Base-by-base conservation (phyloP, 768 basidiomycete species). In the Tylopilus rubrobrunneus region DNA sequence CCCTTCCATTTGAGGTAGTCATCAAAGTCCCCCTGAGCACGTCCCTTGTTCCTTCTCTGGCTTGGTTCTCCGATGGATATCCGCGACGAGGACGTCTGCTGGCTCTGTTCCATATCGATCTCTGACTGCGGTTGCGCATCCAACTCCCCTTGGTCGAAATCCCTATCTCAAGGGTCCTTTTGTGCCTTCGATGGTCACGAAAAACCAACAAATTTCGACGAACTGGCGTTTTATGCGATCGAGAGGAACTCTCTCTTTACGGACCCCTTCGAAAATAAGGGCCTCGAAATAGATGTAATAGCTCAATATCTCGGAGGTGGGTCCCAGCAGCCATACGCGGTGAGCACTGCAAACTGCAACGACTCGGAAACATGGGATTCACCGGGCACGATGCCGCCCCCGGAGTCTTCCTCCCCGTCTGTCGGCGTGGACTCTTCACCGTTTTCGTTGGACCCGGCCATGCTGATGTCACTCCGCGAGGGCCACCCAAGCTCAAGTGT, bases 351-450 rank as follows among this genome's bases (percentile, higher is more conserved):
- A 48, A 60, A 1, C 25, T 7, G 45, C n/a, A 25, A 7, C 41
- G 46, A 19, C 19, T 19, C 19, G 19, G 19, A 51, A 28, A 28
- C 25, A 36, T 55, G 52, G 47, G 44, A 46, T n/a, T 54, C 56
- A 0, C 56, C 60, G 10, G 23, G 23, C n/a, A 8, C 45, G 40
- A 40, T 23, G 0, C 53, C 34, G 14, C 65, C 65, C 52, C 63
- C 65, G 19, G 53, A 56, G 6, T 67, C 65, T 11, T 66, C 65
- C 23, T 67, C 31, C 10, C 31, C 62, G 3, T 60, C 62, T 40
- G 25, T 53, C n/a, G 43, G 37, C 15, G 14, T 14, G 2, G 40
- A 50, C 27, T 43, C 43, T 1, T 55, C 51, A 2, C 53, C 46
- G n/a, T 31, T 50, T 19, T 29, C 31, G 43, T 45, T 45, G 29